Base-by-base conservation (phyloP, 768 basidiomycete genomes). In the Russula olivacea region DNA sequence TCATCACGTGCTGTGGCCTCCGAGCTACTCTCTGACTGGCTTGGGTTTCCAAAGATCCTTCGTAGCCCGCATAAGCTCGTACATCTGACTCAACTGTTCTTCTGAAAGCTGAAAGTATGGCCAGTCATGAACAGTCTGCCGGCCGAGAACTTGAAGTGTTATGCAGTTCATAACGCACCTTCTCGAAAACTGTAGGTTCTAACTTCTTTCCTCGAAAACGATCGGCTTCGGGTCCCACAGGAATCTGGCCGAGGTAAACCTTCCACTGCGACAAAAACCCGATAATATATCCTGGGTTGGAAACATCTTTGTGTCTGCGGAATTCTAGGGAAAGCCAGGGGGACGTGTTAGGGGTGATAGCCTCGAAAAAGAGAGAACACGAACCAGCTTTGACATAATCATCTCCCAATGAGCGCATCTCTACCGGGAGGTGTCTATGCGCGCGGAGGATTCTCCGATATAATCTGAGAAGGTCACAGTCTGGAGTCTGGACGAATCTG, bases 231-330 rank as follows among this genome's bases (percentile, higher is more conserved):
- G 75, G 71, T 15, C 78, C 81, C 30, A 69, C 74, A 14, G 85
- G 85, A 38, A 89, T 72, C 63, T 83, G 75, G 68, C 96, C 92
- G 60, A 98, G 80, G 74, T 99, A 98, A 61, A 83, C 73, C 74
- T 96, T 97, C 96, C 96, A 99, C 70, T 98, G 91, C 3, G 89
- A 88, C 10, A 98, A 79, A 71, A 99, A 99, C 2, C 93, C 94
- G 72, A 98, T 96, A 65, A 98, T 85, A 72, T 98, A 86, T 9
- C 87, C 79, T 3, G 93, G 91, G 74, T 98, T 98, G 23, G 86
- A 86, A 12, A 86, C 83, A 25, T 82, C 77, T 68, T 78, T 84
- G 67, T 97, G 95, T 51, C 89, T 78, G 8, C 89, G 85, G 74
- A 97, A 98, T 74, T 99, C 96, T 92, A 64, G 23, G n/a, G 23